These are phyloP conservation scores for Monascus ruber DNA, from an alignment of 2,329 filamentous ascomycete genomes.

Conservation along the genomic window DNA sequence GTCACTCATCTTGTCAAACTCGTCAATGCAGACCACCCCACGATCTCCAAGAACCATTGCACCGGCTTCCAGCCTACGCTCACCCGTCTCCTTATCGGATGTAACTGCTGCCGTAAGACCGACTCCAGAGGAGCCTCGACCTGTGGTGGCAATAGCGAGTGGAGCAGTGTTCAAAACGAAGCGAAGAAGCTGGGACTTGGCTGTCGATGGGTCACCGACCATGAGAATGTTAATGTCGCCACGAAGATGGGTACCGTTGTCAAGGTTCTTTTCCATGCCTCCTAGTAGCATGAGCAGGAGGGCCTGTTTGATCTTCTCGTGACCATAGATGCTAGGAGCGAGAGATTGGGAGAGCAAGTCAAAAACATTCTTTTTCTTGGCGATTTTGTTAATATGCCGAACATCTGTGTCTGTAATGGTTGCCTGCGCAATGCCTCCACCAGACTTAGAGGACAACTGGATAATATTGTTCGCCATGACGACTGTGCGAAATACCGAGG, in stretches of 20 bases:
- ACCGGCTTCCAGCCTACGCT: conserved; percentile 86
- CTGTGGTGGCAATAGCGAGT: conserved; percentile 90
- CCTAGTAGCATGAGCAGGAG: conserved; percentile 90
- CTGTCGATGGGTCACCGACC: conserved; percentile 96
- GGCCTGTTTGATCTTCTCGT: conserved; percentile 96
- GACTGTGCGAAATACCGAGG: conserved; percentile 87
- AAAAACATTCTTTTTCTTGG: conserved; percentile 89
- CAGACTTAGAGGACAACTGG: conserved; percentile 87
- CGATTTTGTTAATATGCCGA: conserved; percentile 94
- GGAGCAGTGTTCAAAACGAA: conserved; percentile 97
- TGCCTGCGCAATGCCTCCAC: conserved; percentile 82
- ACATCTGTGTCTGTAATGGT: conserved; percentile 94
- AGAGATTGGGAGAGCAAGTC: conserved; percentile 87
- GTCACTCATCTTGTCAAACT: conserved; percentile 99
- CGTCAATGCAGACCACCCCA: conserved; percentile 96
- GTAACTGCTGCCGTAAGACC: conserved; percentile 96
- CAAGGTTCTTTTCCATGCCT: conserved; percentile 96
- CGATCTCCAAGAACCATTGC: conserved; percentile 97
- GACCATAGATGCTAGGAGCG: conserved; percentile 91
- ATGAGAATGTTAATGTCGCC: conserved; percentile 99
- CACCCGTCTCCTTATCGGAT: conserved; percentile 92
- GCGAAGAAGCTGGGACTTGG: conserved; percentile 93
- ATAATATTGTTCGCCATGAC: conserved; percentile 93
- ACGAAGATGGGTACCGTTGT: conserved; percentile 93
- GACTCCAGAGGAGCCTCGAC: conserved; percentile 90